Evolutionary conservation across 495 filamentous ascomycete species (phyloP).

Genomic region (Aspergillus biplanus): DNA sequence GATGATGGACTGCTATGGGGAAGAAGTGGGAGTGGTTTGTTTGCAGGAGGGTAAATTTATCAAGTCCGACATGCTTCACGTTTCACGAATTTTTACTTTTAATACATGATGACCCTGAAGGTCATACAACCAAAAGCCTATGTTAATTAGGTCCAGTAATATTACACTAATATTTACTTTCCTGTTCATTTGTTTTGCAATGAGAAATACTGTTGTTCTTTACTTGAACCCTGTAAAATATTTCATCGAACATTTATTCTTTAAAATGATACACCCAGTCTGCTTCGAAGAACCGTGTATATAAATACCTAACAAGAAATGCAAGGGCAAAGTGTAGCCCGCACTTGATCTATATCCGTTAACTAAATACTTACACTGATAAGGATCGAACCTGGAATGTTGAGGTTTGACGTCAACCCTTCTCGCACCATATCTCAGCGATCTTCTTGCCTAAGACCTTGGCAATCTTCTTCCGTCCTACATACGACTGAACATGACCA

Average conservation of each 20-base stretch:
- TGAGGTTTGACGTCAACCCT: constrained; percentile 16
- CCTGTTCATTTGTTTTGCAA: not conserved
- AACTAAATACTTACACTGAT: not conserved
- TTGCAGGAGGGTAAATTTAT: not conserved
- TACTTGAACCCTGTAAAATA: not conserved
- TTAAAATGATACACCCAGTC: too few relatives aligned
- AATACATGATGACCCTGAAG: not conserved
- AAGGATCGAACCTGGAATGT: not conserved
- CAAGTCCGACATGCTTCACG: not conserved
- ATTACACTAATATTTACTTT: not conserved
- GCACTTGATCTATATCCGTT: not conserved
- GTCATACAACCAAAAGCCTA: not conserved
- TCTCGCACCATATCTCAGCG: constrained; percentile 71
- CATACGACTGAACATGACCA: constrained; percentile 53
- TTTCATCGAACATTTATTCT: not conserved
- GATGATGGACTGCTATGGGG: not conserved
- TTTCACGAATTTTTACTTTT: not conserved
- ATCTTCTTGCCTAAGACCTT: constrained; percentile 68
- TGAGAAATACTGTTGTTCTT: not conserved
- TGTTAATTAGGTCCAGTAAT: not conserved
- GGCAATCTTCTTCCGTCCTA: constrained; percentile 70
- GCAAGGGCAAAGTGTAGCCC: not conserved
- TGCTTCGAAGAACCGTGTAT: too few relatives aligned
- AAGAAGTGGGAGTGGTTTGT: not conserved
- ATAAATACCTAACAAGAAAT: not conserved